phyloP scores from a whole-genome alignment of 805 yeast genomes.

The Cyberlindnera subsufficiens region DNA sequence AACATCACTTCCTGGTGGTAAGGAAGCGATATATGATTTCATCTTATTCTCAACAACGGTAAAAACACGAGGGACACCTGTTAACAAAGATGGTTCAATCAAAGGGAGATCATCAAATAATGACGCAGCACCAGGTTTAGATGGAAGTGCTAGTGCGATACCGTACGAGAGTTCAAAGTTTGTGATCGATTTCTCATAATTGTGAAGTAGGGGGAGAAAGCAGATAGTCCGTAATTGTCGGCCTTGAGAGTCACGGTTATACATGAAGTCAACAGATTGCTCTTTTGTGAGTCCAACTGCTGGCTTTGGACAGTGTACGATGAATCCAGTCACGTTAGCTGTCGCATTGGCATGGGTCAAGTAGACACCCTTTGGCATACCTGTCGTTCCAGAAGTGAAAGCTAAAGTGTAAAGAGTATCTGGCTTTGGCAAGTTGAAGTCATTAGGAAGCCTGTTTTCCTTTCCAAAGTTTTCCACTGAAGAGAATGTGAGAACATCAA shows the following conservation, averaged over 20 bases:
- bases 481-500: conserved; percentile 32
- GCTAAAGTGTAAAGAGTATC: conserved; percentile 43
- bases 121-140: conserved; percentile 31
- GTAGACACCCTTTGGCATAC: conserved; percentile 59
- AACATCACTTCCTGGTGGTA: conserved; percentile 3
- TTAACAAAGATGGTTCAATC: conserved; percentile 39
- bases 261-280: conserved; percentile 8
- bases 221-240: conserved; percentile 21
- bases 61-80: conserved; percentile 51
- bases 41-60: conserved; percentile 38
- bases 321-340: conserved; percentile 28
- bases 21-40: conserved; percentile 11
- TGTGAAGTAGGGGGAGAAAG: conserved; percentile 54
- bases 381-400: conserved; percentile 63
- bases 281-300: conserved; percentile 16
- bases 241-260: conserved; percentile 15
- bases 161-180: conserved; percentile 36
- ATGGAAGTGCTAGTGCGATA: conserved; percentile 41
- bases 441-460: conserved; percentile 29
- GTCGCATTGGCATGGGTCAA: conserved; percentile 51
- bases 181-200: conserved; percentile 45
- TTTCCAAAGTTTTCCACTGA: conserved; percentile 28
- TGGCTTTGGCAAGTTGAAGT: conserved; percentile 29
- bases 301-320: conserved; percentile 23
- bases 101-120: conserved; percentile 46